These are phyloP conservation scores for Metschnikowia lachancei DNA, from an alignment of 805 yeast genomes.

Conservation along the genomic window DNA sequence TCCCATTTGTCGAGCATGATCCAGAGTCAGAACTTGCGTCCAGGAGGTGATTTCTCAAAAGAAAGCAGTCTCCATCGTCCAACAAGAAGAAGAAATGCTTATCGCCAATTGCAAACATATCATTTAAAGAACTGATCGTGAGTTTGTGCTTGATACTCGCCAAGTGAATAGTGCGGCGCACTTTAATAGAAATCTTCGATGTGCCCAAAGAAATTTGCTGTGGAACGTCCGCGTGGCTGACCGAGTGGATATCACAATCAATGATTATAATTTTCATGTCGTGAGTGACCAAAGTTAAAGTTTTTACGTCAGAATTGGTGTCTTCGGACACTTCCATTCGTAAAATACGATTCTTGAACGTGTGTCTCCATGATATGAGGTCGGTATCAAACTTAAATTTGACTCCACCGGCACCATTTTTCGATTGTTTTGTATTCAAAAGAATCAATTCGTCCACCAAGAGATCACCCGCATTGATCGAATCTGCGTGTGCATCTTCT, in stretches of 20 bases:
- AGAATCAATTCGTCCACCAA: slow-evolving; percentile 38
- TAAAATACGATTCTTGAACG: slow-evolving; percentile 27
- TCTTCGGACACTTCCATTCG: slow-evolving; percentile 17
- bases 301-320: not conserved
- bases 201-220: not conserved
- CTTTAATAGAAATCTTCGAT: slow-evolving; percentile 30
- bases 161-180: slow-evolving; percentile 34
- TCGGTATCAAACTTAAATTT: slow-evolving; percentile 37
- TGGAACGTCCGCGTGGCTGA: slow-evolving; percentile 10
- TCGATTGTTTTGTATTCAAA: slow-evolving; percentile 30
- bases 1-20: not conserved
- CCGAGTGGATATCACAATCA: slow-evolving; percentile 19
- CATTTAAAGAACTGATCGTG: slow-evolving; percentile 22
- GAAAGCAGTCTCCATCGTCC: slow-evolving; percentile 38
- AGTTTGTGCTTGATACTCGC: slow-evolving; percentile 30
- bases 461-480: slow-evolving; percentile 12
- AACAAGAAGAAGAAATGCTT: slow-evolving; percentile 37
- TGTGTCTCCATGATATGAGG: slow-evolving; percentile 38
- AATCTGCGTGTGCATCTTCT: slow-evolving; percentile 14
- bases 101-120: slow-evolving; percentile 27
- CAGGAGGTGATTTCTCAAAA: slow-evolving; percentile 33
- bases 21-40: not conserved
- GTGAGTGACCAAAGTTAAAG: slow-evolving; percentile 29
- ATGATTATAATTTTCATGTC: slow-evolving; percentile 31
- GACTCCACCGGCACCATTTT: slow-evolving; percentile 33